Conservation (phyloP, 2,329 filamentous ascomycete species). For the Tolypocladium tundrense region DNA sequence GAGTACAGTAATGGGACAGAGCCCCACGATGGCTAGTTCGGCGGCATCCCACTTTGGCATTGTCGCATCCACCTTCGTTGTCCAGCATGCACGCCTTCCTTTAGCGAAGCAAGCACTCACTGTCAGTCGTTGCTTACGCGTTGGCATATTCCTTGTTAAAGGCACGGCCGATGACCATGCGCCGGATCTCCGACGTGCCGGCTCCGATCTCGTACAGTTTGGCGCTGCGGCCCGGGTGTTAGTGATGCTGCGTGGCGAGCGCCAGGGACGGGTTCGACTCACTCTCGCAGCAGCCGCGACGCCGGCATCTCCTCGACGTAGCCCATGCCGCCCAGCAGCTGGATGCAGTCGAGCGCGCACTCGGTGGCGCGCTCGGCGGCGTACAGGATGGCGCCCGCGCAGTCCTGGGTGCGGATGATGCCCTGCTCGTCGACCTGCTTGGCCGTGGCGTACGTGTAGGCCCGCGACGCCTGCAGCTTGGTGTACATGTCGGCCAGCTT, state of each 20-base stretch:
- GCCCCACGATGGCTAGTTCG: not conserved
- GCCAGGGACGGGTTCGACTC: conserved; percentile 18
- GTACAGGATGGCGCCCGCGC: conserved; percentile 87
- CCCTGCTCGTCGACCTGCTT: conserved; percentile 67
- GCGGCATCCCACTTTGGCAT: not conserved
- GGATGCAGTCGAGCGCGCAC: conserved; percentile 76
- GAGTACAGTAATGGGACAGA: not conserved
- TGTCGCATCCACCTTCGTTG: not conserved
- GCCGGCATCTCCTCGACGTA: conserved; percentile 94
- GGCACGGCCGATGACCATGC: conserved; percentile 87
- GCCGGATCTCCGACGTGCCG: conserved; percentile 84
- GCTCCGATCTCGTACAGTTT: conserved; percentile 94
- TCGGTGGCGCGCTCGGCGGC: conserved; percentile 86
- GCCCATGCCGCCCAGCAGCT: conserved; percentile 88
- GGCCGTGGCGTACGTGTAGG: conserved; percentile 83
- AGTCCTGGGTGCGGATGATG: conserved; percentile 74
- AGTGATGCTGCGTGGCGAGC: not conserved
- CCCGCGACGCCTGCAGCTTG: conserved; percentile 71
- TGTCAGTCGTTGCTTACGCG: conserved; percentile 8
- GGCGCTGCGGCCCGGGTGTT: conserved; percentile 35
- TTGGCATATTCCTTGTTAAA: conserved; percentile 77
- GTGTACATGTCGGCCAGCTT: conserved; percentile 97
- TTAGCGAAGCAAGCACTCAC: too few relatives aligned
- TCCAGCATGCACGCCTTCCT: not conserved
- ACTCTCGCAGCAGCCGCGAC: conserved; percentile 68